A percentile compares a stretch with the other conserved stretches of the same genome.
Evolutionary conservation across 1,139 yeast species (phyloP).

Genomic region (Scheffersomyces parashehatae): DNA sequence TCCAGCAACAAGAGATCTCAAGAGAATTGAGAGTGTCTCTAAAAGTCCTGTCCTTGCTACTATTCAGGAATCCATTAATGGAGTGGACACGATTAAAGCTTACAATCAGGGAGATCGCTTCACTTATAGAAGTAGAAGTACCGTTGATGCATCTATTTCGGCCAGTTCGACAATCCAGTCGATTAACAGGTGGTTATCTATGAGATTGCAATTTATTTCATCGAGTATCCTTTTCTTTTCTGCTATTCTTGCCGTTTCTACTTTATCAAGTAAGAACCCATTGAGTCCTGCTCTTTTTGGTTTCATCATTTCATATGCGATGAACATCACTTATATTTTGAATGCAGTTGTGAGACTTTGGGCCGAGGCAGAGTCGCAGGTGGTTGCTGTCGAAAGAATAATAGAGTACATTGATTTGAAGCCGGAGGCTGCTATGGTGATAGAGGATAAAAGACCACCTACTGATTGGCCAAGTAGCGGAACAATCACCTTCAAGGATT

Average conservation of each 20-base stretch:
- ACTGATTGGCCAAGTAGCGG: constrained; percentile 26
- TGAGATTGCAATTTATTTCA: constrained; percentile 27
- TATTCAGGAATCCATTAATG: constrained; percentile 31
- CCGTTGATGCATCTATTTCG: constrained; percentile 16
- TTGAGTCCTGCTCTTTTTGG: constrained; percentile 28
- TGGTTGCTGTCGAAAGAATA: constrained; percentile 29
- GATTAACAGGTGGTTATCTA: constrained; percentile 30
- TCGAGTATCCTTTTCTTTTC: constrained; percentile 22
- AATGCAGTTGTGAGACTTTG: constrained; percentile 26
- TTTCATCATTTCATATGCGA: constrained; percentile 29
- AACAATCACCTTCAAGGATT: constrained; percentile 22
- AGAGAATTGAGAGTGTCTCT: constrained; percentile 23
- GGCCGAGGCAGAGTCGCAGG: constrained; percentile 28
- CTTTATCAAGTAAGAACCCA: constrained; percentile 17
- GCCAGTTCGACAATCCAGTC: constrained; percentile 15
- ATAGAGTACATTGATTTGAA: constrained; percentile 25
- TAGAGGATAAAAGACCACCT: constrained; percentile 23
- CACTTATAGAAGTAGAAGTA: constrained; percentile 15
- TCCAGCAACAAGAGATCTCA: constrained; percentile 29
- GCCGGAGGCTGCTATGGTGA: constrained; percentile 26
- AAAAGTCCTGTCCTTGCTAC: constrained; percentile 28
- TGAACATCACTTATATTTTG: constrained; percentile 22
- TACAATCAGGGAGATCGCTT: constrained; percentile 24
- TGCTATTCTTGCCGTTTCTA: constrained; percentile 18
- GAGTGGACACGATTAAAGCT: constrained; percentile 32